A percentile compares a stretch with the other conserved stretches of the same genome.
Conservation (phyloP, 73 alveolate species). For the Tetrahymena malaccensis region DNA sequence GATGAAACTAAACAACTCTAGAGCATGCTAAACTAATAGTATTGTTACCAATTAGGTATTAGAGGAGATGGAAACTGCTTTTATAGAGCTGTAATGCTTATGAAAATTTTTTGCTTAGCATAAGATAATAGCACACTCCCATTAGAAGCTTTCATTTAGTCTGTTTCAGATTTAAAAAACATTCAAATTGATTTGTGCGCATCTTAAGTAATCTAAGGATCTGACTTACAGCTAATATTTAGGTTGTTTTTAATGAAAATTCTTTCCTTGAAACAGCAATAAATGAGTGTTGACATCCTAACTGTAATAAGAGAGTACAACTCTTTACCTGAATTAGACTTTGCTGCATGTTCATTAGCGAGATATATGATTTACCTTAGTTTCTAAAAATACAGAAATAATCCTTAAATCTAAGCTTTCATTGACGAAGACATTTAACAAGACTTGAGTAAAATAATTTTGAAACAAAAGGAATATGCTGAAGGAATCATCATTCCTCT, state of each 20-base stretch:
- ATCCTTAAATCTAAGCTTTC: not conserved
- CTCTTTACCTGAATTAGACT: not conserved
- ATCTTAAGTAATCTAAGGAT: not conserved
- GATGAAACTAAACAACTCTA: not conserved
- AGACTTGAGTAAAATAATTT: not conserved
- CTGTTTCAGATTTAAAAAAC: not conserved
- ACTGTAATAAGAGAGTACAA: not conserved
- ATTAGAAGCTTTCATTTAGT: not conserved
- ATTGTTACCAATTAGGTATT: not conserved
- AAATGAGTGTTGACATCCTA: not conserved
- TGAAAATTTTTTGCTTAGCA: not conserved
- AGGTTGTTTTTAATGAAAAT: not conserved
- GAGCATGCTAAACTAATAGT: not conserved
- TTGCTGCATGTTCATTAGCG: not conserved
- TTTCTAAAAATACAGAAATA: not conserved
- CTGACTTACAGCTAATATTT: not conserved
- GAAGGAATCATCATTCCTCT: not conserved
- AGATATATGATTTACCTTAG: not conserved
- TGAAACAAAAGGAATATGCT: not conserved
- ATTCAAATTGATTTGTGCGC: not conserved
- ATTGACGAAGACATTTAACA: not conserved
- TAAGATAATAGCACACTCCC: not conserved
- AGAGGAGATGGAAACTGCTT: not conserved
- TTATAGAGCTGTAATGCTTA: not conserved
- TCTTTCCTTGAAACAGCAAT: not conserved